Evolutionary conservation across 1,139 yeast species (phyloP), one percentile per base, ranked within the genome.

Genomic region (Lodderomyces jiufengensis): DNA sequence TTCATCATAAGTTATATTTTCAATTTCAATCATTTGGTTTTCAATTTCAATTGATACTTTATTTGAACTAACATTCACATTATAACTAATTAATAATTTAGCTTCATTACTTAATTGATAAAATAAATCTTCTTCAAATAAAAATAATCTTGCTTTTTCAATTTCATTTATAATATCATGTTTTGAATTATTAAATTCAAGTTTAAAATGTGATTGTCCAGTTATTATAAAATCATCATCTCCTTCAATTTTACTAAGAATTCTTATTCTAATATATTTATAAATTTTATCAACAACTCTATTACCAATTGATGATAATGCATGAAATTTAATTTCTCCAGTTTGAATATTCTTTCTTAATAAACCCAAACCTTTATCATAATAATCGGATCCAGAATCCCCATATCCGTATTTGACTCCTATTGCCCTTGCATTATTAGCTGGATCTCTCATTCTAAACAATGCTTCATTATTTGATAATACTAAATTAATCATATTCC

Each of bases 391-490:
- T 0, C 97, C 98, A 0, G 95, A 80, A 55, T 88, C 97, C 8
- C 84, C 92, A 58, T 78, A 92, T 0, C 97, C 97, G 53, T 84
- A 90, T 50, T 85, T 86, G 25, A 90, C 83, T 2, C 90, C 95
- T 29, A 90, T 66, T 13, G 73, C 66, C 35, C 66, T 34, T 44
- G 71, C 61, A 27, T 78, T 78, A 25, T 52, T 59, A 10, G 31
- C 67, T 47, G 54, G 80, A 38, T 78, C 83, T 39, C 80, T 70
- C 26, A 82, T 70, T 50, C 84, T 84, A 51, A 82, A 82, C 12
- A 90, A 61, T 1, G 84, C 82, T 50, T 88, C 97, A 33, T 83
- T 70, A 38, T 76, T 70, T 21, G 76, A 71, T 33, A 65, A 48
- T 2, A 80, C 73, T 22, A 66, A 59, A 40, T 70, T 59, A 13